Conservation (phyloP, 345 rosid genomes). For the Laguncularia racemosa region DNA sequence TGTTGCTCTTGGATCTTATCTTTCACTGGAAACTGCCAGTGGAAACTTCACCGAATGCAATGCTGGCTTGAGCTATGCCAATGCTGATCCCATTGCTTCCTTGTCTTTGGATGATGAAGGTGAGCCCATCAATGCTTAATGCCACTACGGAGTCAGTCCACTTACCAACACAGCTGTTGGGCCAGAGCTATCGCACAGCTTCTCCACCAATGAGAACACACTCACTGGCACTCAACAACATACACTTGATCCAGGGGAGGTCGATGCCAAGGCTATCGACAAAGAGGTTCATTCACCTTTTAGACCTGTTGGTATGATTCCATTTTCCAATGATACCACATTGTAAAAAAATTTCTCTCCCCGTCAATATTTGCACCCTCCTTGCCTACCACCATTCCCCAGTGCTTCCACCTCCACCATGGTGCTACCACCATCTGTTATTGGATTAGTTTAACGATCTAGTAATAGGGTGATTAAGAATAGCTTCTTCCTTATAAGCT, state of each 20-base stretch:
- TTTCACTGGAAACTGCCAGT: conserved; percentile 63
- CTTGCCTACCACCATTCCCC: too few relatives aligned
- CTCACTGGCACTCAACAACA: conserved; percentile 89
- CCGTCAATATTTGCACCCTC: too few relatives aligned
- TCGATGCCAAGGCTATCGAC: conserved; percentile 80
- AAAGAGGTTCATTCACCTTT: too few relatives aligned
- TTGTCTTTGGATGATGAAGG: conserved; percentile 82
- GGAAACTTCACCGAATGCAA: conserved; percentile 76
- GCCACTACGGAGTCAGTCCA: conserved; percentile 82
- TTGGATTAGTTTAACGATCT: too few relatives aligned
- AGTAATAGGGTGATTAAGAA: too few relatives aligned
- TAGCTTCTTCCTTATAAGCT: too few relatives aligned
- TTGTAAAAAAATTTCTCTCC: too few relatives aligned
- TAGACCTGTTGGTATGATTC: too few relatives aligned
- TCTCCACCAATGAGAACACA: conserved; percentile 72
- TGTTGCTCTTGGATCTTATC: conserved; percentile 79
- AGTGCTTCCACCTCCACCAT: too few relatives aligned
- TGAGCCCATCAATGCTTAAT: conserved; percentile 67
- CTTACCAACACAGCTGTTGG: conserved; percentile 83
- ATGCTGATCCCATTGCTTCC: conserved; percentile 71
- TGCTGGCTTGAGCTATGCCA: conserved; percentile 58
- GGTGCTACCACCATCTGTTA: too few relatives aligned
- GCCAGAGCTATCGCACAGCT: conserved; percentile 83
- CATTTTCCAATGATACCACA: too few relatives aligned
- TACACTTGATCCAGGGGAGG: conserved; percentile 81